Evolutionary conservation across 2,329 filamentous ascomycete species (phyloP).

Genomic region (Paradendryphiella salina): DNA sequence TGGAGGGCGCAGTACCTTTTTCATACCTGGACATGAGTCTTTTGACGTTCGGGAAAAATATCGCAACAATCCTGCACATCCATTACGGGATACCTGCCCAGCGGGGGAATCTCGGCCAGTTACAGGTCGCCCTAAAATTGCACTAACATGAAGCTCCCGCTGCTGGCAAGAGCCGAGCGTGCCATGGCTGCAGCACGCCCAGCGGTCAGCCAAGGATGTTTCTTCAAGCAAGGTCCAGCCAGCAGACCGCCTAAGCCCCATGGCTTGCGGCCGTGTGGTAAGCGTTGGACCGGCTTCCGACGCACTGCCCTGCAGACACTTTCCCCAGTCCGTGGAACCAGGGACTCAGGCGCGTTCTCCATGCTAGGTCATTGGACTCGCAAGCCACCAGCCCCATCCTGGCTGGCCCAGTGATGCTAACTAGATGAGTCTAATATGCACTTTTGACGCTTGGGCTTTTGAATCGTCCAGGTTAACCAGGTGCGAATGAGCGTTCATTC

Average conservation of each 20-base stretch:
- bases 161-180: conserved; percentile 28
- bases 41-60: conserved; percentile 3
- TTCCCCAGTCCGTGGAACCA: conserved; percentile 31
- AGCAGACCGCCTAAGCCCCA: conserved; percentile 32
- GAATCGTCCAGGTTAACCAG: conserved; percentile 40
- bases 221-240: conserved; percentile 30
- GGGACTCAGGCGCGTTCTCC: conserved; percentile 30
- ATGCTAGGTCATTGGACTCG: conserved; percentile 28
- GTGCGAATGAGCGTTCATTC: conserved; percentile 37
- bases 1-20: conserved; percentile 6
- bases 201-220: conserved; percentile 26
- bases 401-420: conserved; percentile 29
- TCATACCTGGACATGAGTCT: conserved; percentile 5
- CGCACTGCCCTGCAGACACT: conserved; percentile 33
- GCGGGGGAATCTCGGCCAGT: conserved; percentile 35
- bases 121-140: conserved; percentile 18
- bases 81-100: conserved; percentile 29
- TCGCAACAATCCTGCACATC: conserved; percentile 9
- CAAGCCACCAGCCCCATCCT: conserved; percentile 24
- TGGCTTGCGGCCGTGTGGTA: conserved; percentile 32
- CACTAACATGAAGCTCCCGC: conserved; percentile 29
- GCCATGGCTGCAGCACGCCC: conserved; percentile 32
- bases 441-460: conserved; percentile 41
- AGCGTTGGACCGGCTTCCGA: conserved; percentile 33
- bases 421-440: conserved; percentile 41